These are phyloP conservation scores for Cystofilobasidium bisporidii DNA, from an alignment of 768 basidiomycete species.

Conservation along the genomic window DNA sequence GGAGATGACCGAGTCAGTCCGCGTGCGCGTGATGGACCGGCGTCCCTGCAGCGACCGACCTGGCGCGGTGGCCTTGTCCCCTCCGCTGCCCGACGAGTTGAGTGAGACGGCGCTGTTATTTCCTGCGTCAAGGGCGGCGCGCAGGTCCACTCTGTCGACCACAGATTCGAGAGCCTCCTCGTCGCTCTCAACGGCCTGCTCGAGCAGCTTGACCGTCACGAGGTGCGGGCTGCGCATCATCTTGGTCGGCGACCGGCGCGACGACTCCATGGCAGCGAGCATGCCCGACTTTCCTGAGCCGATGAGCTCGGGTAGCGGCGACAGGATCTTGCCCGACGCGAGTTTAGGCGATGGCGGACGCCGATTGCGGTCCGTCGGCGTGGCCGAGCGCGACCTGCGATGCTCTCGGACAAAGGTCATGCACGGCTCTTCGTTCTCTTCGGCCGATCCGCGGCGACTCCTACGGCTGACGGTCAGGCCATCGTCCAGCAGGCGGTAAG, in stretches of 20 bases:
- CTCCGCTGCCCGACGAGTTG: background rate
- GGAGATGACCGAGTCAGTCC: background rate
- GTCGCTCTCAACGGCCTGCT: constrained; percentile 18
- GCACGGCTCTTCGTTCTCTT: background rate
- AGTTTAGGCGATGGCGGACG: background rate
- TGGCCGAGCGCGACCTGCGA: constrained; percentile 9
- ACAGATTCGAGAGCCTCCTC: background rate
- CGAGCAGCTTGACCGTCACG: background rate
- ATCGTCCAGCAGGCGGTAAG: background rate
- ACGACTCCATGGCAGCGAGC: background rate
- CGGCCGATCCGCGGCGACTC: background rate
- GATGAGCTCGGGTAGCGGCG: constrained; percentile 12
- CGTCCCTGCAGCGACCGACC: constrained; percentile 9
- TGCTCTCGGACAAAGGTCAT: constrained; percentile 8
- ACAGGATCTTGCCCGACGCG: constrained; percentile 17
- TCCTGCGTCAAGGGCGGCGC: background rate
- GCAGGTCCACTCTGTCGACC: background rate
- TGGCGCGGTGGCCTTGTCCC: background rate
- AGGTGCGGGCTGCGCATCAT: background rate
- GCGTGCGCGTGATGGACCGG: constrained; percentile 9
- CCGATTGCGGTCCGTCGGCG: background rate
- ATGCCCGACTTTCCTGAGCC: background rate
- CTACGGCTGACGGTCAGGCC: background rate
- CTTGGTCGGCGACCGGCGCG: background rate
- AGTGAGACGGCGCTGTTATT: background rate